Evolutionary conservation across 2,329 filamentous ascomycete genomes (phyloP).

Genomic region (Cordyceps cicadae): DNA sequence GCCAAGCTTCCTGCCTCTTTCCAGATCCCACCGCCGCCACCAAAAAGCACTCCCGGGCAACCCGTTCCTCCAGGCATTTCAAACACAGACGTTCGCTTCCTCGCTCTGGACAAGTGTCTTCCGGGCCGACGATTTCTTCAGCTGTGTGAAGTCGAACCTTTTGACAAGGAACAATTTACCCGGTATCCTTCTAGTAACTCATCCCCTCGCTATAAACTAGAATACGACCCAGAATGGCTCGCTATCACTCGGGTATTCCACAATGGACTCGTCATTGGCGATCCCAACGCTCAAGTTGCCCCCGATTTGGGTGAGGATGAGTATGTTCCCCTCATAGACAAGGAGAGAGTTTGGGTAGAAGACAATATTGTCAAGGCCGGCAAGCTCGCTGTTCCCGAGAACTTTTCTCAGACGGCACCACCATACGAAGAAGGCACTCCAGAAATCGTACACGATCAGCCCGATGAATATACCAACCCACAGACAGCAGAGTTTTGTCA

Average conservation of each 20-base stretch:
- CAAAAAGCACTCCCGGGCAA: slow-evolving; percentile 41
- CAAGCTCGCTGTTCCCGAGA: slow-evolving; percentile 62
- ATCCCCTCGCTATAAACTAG: slow-evolving; percentile 46
- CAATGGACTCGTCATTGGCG: slow-evolving; percentile 53
- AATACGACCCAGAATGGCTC: slow-evolving; percentile 92
- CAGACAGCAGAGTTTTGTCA: slow-evolving; percentile 79
- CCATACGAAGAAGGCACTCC: slow-evolving; percentile 52
- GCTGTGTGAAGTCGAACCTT: slow-evolving; percentile 54
- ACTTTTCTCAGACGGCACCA: slow-evolving; percentile 72
- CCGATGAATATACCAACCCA: slow-evolving; percentile 75
- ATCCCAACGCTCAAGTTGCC: slow-evolving; percentile 44
- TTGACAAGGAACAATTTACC: slow-evolving; percentile 26
- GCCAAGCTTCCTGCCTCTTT: slow-evolving; percentile 73
- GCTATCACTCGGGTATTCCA: slow-evolving; percentile 83
- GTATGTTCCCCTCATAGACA: slow-evolving; percentile 60
- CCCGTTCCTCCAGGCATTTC: slow-evolving; percentile 63
- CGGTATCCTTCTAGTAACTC: slow-evolving; percentile 16
- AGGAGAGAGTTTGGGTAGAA: slow-evolving; percentile 71
- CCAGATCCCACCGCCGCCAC: slow-evolving; percentile 30
- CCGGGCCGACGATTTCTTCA: slow-evolving; percentile 76
- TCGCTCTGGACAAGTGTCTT: slow-evolving; percentile 87
- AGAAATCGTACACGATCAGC: slow-evolving; percentile 52
- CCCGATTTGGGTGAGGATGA: slow-evolving; percentile 58
- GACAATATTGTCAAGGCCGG: slow-evolving; percentile 57
- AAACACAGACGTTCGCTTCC: slow-evolving; percentile 73